Evolutionary conservation across 2,329 filamentous ascomycete species (phyloP).

Genomic region (Aspergillus bombycis): DNA sequence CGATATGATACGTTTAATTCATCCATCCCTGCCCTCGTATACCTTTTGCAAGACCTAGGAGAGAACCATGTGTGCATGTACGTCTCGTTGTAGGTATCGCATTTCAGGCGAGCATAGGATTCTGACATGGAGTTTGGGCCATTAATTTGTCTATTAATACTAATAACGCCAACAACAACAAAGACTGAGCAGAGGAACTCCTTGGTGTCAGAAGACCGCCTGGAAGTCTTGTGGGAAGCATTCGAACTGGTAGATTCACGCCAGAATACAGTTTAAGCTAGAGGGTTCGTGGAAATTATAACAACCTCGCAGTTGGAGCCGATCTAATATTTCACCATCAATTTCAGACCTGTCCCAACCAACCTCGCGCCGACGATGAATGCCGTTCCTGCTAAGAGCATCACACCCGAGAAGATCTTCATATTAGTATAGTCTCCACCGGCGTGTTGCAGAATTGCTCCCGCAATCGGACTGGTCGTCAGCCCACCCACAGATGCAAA

Average conservation of each 20-base stretch:
- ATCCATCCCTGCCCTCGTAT: not conserved
- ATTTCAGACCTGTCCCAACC: not conserved
- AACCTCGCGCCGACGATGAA: conserved; percentile 9
- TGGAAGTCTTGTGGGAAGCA: not conserved
- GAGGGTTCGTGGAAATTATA: too few relatives aligned
- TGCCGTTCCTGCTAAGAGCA: conserved; percentile 45
- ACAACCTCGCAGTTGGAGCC: too few relatives aligned
- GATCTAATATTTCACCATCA: conserved; percentile 2
- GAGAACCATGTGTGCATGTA: not conserved
- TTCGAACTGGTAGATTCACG: not conserved
- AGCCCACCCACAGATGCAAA: conserved; percentile 65
- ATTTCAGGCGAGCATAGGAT: not conserved
- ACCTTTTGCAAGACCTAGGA: not conserved
- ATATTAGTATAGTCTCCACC: conserved; percentile 60
- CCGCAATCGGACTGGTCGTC: conserved; percentile 68
- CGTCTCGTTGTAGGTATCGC: not conserved
- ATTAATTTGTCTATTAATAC: not conserved
- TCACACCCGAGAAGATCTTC: conserved; percentile 66
- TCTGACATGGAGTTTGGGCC: not conserved
- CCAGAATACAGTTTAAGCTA: too few relatives aligned
- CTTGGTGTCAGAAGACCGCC: not conserved
- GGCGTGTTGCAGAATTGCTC: conserved; percentile 58
- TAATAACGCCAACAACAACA: not conserved
- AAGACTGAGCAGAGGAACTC: rapidly evolving
- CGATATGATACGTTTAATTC: not conserved